phyloP scores from a whole-genome alignment of 345 rosid genomes.

The Hypericum androsaemum region DNA sequence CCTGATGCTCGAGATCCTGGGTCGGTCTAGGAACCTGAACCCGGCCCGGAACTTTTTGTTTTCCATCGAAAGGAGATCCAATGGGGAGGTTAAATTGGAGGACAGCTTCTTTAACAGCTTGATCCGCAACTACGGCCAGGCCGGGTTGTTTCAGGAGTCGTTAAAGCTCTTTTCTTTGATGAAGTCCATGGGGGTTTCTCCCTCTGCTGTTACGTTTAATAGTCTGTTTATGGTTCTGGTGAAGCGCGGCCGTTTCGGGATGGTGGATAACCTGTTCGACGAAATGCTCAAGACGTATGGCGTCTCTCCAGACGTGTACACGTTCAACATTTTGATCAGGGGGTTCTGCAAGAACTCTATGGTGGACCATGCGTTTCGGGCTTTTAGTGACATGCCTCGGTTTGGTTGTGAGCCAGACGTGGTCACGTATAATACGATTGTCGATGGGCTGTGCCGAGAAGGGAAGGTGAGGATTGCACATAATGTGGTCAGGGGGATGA shows the following conservation, averaged over 20 bases:
- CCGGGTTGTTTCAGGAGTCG: constrained; percentile 64
- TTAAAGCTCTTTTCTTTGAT: constrained; percentile 46
- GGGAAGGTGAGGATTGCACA: constrained; percentile 69
- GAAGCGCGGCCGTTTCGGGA: constrained; percentile 56
- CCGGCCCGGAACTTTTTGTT: constrained; percentile 60
- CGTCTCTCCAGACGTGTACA: constrained; percentile 56
- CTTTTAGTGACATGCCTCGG: constrained; percentile 50
- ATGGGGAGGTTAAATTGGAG: constrained; percentile 42
- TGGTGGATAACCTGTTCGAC: constrained; percentile 56
- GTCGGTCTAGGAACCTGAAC: constrained; percentile 52
- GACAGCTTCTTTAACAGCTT: constrained; percentile 69
- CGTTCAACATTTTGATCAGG: constrained; percentile 58
- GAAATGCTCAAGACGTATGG: constrained; percentile 77
- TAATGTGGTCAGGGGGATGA: constrained; percentile 68
- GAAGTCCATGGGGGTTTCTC: constrained; percentile 60
- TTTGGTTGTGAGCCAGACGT: constrained; percentile 52
- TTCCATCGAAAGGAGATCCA: constrained; percentile 53
- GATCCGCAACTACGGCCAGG: constrained; percentile 57
- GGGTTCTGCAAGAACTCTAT: constrained; percentile 66
- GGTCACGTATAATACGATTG: constrained; percentile 66
- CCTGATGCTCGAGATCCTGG: constrained; percentile 56
- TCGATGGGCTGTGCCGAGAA: constrained; percentile 69
- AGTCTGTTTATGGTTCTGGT: constrained; percentile 49
- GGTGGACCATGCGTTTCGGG: constrained; percentile 58
- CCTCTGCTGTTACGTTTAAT: constrained; percentile 64